Percentiles rank a stretch among this genome's conserved stretches.
phyloP scores from a whole-genome alignment of 2,329 filamentous ascomycete species.

The Colletotrichum tropicicola region DNA sequence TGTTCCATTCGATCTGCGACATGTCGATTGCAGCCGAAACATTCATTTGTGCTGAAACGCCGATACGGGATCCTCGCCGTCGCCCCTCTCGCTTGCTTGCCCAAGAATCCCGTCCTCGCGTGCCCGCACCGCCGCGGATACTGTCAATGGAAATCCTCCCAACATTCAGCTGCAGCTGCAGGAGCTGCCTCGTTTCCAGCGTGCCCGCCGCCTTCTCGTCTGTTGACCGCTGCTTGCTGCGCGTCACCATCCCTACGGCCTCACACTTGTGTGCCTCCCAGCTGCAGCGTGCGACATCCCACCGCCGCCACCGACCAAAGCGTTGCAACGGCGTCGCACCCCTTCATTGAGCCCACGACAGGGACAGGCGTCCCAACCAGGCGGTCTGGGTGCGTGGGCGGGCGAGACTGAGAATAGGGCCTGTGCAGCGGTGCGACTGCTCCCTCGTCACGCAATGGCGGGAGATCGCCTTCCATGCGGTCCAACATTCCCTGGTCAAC shows the following conservation, averaged over 20 bases:
- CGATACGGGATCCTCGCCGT: neutral
- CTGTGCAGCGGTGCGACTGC: neutral
- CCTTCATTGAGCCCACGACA: slow-evolving; percentile 20
- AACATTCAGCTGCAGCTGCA: neutral
- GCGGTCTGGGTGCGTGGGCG: slow-evolving; percentile 17
- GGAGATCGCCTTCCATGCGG: slow-evolving; percentile 28
- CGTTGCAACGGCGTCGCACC: slow-evolving; percentile 18
- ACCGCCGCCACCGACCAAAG: slow-evolving; percentile 22
- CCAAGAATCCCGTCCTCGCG: neutral
- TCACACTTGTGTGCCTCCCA: neutral
- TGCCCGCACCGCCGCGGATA: neutral
- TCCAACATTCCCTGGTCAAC: slow-evolving; percentile 21
- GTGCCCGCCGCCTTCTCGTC: neutral
- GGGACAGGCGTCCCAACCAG: slow-evolving; percentile 25
- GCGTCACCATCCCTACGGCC: neutral
- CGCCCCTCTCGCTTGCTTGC: neutral
- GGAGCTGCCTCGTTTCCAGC: neutral
- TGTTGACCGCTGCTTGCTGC: slow-evolving; percentile 4
- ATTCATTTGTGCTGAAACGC: slow-evolving; percentile 1
- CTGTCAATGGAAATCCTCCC: neutral
- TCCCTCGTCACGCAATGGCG: slow-evolving; percentile 22
- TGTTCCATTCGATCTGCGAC: slow-evolving; percentile 16
- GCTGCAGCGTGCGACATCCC: slow-evolving; percentile 15
- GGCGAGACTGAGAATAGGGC: neutral
- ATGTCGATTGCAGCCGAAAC: slow-evolving; percentile 2